Evolutionary conservation across 345 rosid genomes (phyloP), one percentile per base, ranked within the genome.

Genomic region (Aquilaria sinensis): DNA sequence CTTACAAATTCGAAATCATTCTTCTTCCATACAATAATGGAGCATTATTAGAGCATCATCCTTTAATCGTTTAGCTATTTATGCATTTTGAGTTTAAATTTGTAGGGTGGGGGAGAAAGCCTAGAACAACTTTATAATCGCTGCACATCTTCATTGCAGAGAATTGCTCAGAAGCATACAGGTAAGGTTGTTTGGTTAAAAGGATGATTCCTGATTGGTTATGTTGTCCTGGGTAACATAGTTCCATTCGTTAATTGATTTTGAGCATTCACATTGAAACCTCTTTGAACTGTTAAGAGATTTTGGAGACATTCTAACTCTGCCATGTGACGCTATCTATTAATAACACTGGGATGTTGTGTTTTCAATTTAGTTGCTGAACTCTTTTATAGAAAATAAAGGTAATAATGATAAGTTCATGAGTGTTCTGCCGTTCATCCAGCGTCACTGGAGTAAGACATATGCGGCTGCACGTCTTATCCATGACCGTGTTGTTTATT

Each of bases 41-140:
- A 37, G 43, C 43, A 9, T 37, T 9, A 37, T 37, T 37, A 37
- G 43, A 37, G 43, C 43, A 37, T 3, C 43, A 37, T 37, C 43
- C 5, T 37, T 37, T 9, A 37, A 5, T 37, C 43, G 23, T 23
- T 23, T 37, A 9, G 43, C 43, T 46, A 45, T 56, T 31, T 4
- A 33, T 47, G 31, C 62, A 6, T 48, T 48, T 3, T 65, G 31
- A 33, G 47, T 33, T 60, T 63, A 4, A 50, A 34, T 52, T 37
- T 70, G 53, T 71, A 90, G 86, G 97, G 98, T 66, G 97, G 90
- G 73, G 97, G 97, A 70, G 96, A 85, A 81, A 90, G 94, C 72
- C 72, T 80, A 23, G 90, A 90, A 61, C 77, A 77, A 59, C 89
- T 93, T 58, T 84, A 78, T 68, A 67, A 68, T 16, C 83, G 96